phyloP scores from a whole-genome alignment of 208 protist species.

The Acanthamoeba culbertsoni region DNA sequence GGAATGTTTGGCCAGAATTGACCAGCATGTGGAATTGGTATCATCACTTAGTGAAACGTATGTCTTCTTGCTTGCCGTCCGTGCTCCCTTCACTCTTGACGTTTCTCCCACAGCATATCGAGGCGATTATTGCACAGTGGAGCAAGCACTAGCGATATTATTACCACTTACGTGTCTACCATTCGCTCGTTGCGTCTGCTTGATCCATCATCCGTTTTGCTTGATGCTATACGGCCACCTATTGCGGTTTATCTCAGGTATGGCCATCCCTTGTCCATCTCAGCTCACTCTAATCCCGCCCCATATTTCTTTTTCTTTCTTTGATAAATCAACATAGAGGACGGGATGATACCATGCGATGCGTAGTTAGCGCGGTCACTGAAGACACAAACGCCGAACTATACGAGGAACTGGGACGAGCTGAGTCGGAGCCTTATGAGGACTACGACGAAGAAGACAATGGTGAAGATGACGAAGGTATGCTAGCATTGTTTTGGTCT shows the following conservation, averaged over 20 bases:
- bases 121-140: conserved; percentile 15
- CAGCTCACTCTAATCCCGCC: too few relatives aligned
- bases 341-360: conserved; percentile 15
- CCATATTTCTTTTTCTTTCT: too few relatives aligned
- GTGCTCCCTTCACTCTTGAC: background rate
- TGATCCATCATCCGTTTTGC: background rate
- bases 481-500: background rate
- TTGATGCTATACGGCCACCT: background rate
- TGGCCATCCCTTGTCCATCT: background rate
- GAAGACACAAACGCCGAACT: conserved; percentile 36
- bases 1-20: background rate
- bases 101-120: background rate
- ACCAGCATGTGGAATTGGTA: background rate
- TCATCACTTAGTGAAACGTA: conserved; percentile 2
- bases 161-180: conserved; percentile 26
- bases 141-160: conserved; percentile 11
- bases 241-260: conserved; percentile 41
- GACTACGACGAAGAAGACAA: conserved; percentile 8
- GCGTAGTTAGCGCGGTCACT: background rate
- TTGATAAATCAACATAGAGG: too few relatives aligned
- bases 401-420: conserved; percentile 29
- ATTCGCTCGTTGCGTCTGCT: conserved; percentile 11
- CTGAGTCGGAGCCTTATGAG: background rate
- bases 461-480: background rate
- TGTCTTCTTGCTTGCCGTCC: background rate